Evolutionary conservation across 2,329 filamentous ascomycete genomes (phyloP).

Genomic region (Calonectria pauciramosa): DNA sequence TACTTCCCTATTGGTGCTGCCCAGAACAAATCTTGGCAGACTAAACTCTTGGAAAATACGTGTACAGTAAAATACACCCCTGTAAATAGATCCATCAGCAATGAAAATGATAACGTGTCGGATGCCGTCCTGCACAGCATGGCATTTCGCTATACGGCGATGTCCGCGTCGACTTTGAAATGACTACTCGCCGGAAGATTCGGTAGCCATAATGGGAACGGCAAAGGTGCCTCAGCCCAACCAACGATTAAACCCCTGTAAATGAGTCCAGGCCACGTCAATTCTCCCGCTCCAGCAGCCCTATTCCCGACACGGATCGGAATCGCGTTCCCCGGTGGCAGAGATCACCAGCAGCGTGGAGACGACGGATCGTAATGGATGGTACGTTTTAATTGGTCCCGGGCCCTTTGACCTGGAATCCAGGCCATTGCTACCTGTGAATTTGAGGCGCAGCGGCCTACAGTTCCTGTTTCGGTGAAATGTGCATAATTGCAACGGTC

Average conservation of each 20-base stretch:
- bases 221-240: too few relatives aligned
- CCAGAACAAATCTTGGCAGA: not conserved
- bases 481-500: not conserved
- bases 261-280: not conserved
- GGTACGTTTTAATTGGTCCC: not conserved
- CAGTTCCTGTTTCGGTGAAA: not conserved
- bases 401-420: not conserved
- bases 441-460: not conserved
- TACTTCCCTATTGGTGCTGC: not conserved
- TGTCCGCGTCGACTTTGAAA: not conserved
- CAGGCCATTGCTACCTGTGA: not conserved
- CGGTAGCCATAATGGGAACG: not conserved
- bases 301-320: not conserved
- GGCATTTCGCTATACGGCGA: not conserved
- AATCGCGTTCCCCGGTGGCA: not conserved
- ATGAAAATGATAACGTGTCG: not conserved
- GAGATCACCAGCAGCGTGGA: not conserved
- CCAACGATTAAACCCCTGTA: not conserved
- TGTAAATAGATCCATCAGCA: not conserved
- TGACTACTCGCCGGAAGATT: not conserved
- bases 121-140: not conserved
- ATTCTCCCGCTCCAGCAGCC: not conserved
- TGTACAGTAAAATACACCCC: not conserved
- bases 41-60: not conserved
- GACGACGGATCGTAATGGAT: not conserved